Evolutionary conservation across 768 basidiomycete genomes (phyloP).

Genomic region (Wakefieldia striispora): DNA sequence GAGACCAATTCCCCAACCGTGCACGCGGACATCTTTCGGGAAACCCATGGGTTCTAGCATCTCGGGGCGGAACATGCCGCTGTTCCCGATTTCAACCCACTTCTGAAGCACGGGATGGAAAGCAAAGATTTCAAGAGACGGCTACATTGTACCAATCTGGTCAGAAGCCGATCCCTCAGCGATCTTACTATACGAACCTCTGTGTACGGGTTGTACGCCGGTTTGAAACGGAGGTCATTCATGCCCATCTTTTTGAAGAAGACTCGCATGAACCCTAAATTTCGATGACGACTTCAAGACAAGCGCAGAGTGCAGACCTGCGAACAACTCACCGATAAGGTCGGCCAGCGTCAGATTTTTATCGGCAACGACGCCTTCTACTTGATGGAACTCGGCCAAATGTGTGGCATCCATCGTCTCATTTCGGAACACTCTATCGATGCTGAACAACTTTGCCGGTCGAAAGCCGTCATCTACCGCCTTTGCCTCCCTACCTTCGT

Average conservation of each 20-base stretch:
- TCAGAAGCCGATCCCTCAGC: not conserved
- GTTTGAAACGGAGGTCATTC: slow-evolving; percentile 92
- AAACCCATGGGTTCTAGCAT: slow-evolving; percentile 99
- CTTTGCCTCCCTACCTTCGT: slow-evolving; percentile 26
- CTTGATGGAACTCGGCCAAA: slow-evolving; percentile 98
- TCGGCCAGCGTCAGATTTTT: slow-evolving; percentile 89
- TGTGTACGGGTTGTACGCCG: slow-evolving; percentile 97
- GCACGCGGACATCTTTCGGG: slow-evolving; percentile 92
- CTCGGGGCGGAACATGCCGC: slow-evolving; percentile 99
- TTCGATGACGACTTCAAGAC: not conserved
- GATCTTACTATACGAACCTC: slow-evolving; percentile 51
- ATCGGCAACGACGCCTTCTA: slow-evolving; percentile 99
- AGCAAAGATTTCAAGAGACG: slow-evolving; percentile 96
- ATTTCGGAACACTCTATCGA: slow-evolving; percentile 98
- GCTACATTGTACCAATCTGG: slow-evolving; percentile 43
- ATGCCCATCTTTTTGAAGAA: slow-evolving; percentile 99
- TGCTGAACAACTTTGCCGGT: slow-evolving; percentile 93
- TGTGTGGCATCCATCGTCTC: slow-evolving; percentile 99
- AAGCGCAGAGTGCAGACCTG: not conserved
- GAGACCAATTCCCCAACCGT: slow-evolving; percentile 93
- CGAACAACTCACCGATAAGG: slow-evolving; percentile 69
- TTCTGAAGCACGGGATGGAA: slow-evolving; percentile 92
- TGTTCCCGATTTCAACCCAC: slow-evolving; percentile 99
- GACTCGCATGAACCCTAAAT: slow-evolving; percentile 91
- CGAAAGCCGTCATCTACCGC: slow-evolving; percentile 69